Evolutionary conservation across 2,329 filamentous ascomycete species (phyloP), one percentile per base, ranked within the genome.

Genomic region (Plectosphaerella cucumerina): DNA sequence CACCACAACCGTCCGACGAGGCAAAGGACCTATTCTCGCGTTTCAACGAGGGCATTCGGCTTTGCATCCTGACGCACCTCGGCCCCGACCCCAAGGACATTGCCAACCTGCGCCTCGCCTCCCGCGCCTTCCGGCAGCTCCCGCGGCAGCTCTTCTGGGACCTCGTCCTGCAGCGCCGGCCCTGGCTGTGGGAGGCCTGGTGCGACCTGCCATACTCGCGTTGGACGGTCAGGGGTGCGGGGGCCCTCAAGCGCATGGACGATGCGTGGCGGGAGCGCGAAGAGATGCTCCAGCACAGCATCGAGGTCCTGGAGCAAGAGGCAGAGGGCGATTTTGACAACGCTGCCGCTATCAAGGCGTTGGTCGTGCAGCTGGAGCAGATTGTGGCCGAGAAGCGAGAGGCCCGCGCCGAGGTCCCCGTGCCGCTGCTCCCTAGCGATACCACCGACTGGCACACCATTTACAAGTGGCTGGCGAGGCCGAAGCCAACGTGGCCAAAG

Each of bases 101-200:
- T 33, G 21, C 14, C 10, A 48, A 48, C 35, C 34, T 48, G 26
- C 34, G 46, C 8, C 46, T 48, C 10, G 46, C 46, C 12, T 48
- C 46, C 9, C 34, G 17, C n/a, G 17, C 33, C 20, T 48, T 48
- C 54, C 44, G 21, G 9, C 17, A 35, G 3, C 23, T 51, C 1
- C 46, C 52, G 12, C 48, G 46, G 22, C 51, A 48, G 2, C 39
- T 44, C 15, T 55, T 54, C 35, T 44, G 34, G 12, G 33, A 15
- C 3, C 39, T 44, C 3, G 39, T 56, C 22, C 17, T 48, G 10
- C 42, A 39, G 10, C 33, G 47, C 10, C 51, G 47, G 50, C 55
- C 55, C 14, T 56, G 55, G 55, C 44, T 55, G n/a, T 56, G 55
- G 53, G 55, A 56, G 21, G 35, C 46, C 2, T 56, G 55, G 55